Percentiles rank a stretch among this genome's conserved stretches.
Evolutionary conservation across 2,329 filamentous ascomycete species (phyloP).

Genomic region (Talaromyces piceae): DNA sequence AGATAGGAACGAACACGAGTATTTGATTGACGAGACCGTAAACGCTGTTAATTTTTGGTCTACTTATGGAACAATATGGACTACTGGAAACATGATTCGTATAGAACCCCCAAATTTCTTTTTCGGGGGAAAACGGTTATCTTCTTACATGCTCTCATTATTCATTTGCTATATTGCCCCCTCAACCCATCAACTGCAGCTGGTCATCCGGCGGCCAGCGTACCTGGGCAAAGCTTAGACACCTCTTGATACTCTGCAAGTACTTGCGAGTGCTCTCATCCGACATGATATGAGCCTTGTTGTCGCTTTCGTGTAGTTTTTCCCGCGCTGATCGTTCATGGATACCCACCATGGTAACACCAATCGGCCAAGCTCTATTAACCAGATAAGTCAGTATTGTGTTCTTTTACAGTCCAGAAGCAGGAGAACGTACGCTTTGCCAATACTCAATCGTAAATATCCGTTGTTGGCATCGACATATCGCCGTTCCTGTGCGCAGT

Average conservation of each 20-base stretch:
- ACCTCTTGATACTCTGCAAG: constrained; percentile 94
- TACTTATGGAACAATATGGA: too few species aligned
- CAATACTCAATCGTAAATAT: constrained; percentile 86
- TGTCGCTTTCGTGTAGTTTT: constrained; percentile 76
- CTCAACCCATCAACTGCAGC: constrained; percentile 83
- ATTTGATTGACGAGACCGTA: too few species aligned
- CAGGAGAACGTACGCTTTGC: constrained; percentile 57
- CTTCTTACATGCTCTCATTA: neutral
- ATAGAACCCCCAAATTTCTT: neutral
- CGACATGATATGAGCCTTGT: constrained; percentile 90
- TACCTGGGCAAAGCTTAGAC: constrained; percentile 91
- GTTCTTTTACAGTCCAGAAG: neutral
- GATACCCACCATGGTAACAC: constrained; percentile 99
- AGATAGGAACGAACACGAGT: neutral
- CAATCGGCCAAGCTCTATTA: constrained; percentile 81
- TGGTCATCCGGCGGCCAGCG: constrained; percentile 92
- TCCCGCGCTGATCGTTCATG: constrained; percentile 94
- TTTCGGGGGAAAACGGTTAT: neutral
- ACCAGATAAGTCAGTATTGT: neutral
- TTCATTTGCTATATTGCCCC: neutral
- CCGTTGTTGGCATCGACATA: constrained; percentile 97
- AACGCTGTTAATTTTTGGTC: too few species aligned
- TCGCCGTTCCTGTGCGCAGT: constrained; percentile 77
- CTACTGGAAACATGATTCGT: too few species aligned
- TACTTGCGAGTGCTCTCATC: constrained; percentile 95